phyloP scores from a whole-genome alignment of 495 filamentous ascomycete species.

The Apodospora peruviana region DNA sequence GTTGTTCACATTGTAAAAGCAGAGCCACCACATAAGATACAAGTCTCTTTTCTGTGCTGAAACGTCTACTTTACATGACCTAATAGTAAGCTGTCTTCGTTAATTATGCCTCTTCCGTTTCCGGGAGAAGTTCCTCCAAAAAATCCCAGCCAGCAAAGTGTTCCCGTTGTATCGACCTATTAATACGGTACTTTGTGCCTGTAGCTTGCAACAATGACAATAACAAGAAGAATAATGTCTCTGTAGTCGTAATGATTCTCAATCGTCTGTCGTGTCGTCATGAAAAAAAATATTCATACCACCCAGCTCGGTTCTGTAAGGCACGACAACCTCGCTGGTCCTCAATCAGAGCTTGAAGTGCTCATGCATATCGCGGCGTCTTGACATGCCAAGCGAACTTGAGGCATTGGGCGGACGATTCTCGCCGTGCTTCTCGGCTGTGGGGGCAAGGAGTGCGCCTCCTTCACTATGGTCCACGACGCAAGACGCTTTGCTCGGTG shows the following conservation, averaged over 20 bases:
- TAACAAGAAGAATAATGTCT: slow-evolving; percentile 9
- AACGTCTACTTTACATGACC: slow-evolving; percentile 22
- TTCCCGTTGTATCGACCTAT: slow-evolving; percentile 2
- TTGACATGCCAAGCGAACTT: too few relatives aligned
- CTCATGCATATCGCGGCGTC: slow-evolving; percentile 7
- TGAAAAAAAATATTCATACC: neutral
- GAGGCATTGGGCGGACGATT: slow-evolving; percentile 35
- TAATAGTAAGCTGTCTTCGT: slow-evolving; percentile 22
- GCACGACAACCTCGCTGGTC: too few relatives aligned
- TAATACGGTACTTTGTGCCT: slow-evolving; percentile 7
- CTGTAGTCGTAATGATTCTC: neutral
- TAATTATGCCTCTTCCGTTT: slow-evolving; percentile 9
- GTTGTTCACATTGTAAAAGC: too few relatives aligned
- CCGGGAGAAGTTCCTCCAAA: neutral
- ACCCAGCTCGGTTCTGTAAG: too few relatives aligned
- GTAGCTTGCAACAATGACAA: slow-evolving; percentile 11
- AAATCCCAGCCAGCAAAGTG: neutral
- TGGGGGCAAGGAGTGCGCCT: slow-evolving; percentile 13
- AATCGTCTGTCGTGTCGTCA: neutral
- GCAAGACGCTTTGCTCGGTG: slow-evolving; percentile 20
- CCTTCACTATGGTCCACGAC: slow-evolving; percentile 17
- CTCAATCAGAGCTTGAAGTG: slow-evolving; percentile 11
- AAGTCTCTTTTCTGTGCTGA: slow-evolving; percentile 7
- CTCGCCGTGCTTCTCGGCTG: slow-evolving; percentile 34
- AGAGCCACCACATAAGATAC: neutral